phyloP scores from a whole-genome alignment of 495 filamentous ascomycete species.

The Neurospora tetrasperma region DNA sequence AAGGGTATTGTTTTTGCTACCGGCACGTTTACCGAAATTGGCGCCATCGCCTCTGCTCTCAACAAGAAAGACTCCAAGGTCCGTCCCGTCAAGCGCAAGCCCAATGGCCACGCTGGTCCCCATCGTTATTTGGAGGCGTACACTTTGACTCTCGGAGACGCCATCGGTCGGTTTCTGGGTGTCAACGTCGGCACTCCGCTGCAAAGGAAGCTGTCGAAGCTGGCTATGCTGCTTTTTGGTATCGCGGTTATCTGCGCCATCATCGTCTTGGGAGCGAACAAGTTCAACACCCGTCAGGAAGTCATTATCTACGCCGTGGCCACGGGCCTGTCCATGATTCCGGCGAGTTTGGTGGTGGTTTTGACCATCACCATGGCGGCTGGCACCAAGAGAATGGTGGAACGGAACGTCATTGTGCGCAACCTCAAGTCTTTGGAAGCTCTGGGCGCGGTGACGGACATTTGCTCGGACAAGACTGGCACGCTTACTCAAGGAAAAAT shows the following conservation, averaged over 20 bases:
- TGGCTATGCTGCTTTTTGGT: conserved; percentile 65
- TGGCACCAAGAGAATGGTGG: conserved; percentile 67
- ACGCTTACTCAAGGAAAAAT: conserved; percentile 67
- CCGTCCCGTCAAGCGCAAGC: conserved; percentile 46
- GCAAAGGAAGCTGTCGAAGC: conserved; percentile 65
- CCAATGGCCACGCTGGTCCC: conserved; percentile 47
- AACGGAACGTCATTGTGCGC: conserved; percentile 65
- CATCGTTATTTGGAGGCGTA: conserved; percentile 62
- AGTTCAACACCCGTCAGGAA: conserved; percentile 59
- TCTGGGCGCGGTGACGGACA: conserved; percentile 74
- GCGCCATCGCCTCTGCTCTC: conserved; percentile 61
- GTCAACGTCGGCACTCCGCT: conserved; percentile 67
- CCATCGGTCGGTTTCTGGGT: conserved; percentile 59
- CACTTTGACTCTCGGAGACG: conserved; percentile 53
- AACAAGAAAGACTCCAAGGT: conserved; percentile 49
- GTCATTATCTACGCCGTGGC: conserved; percentile 78
- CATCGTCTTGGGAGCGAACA: conserved; percentile 69
- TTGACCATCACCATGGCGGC: conserved; percentile 69
- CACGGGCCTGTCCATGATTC: conserved; percentile 58
- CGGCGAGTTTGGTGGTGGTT: conserved; percentile 58
- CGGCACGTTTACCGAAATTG: conserved; percentile 71
- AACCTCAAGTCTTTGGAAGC: conserved; percentile 68
- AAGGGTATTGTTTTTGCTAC: conserved; percentile 57
- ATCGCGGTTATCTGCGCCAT: conserved; percentile 66
- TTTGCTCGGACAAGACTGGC: conserved; percentile 81